Conservation (phyloP, 345 rosid genomes). For the Citrus glauca region DNA sequence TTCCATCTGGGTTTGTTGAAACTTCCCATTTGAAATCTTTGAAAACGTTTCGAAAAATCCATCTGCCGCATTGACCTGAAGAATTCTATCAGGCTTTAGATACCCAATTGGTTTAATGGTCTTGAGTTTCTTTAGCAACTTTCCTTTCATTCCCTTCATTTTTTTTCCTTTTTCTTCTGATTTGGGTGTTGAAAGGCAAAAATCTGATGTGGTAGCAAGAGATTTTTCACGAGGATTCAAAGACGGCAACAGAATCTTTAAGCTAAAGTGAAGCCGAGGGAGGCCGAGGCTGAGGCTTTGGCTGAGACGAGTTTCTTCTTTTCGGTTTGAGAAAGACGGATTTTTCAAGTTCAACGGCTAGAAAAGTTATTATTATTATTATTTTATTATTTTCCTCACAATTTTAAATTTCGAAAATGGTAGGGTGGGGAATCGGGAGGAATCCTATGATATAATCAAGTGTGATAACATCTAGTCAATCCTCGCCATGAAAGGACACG, state of each 20-base stretch:
- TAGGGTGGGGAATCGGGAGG: neutral
- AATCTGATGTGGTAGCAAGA: neutral
- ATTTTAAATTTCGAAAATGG: conserved; percentile 26
- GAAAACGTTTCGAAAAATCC: conserved; percentile 41
- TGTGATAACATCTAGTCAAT: neutral
- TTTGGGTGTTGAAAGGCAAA: neutral
- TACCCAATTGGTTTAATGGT: conserved; percentile 55
- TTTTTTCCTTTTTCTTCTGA: neutral
- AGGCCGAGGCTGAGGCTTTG: neutral
- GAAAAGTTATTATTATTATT: conserved; percentile 24
- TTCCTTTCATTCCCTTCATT: conserved; percentile 82
- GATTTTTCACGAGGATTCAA: neutral
- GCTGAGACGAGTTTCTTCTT: neutral
- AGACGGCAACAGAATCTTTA: neutral
- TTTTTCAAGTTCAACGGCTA: conserved; percentile 64
- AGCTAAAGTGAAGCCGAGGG: neutral
- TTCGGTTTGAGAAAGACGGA: neutral
- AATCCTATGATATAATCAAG: neutral
- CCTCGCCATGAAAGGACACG: neutral
- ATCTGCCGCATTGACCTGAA: conserved; percentile 53
- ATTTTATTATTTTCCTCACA: too few relatives aligned
- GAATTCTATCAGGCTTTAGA: conserved; percentile 64
- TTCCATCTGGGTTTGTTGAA: conserved; percentile 23
- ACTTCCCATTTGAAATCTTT: conserved; percentile 22
- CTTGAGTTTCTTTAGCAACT: conserved; percentile 60